These are phyloP conservation scores for Alternaria postmessia DNA, from an alignment of 2,329 filamentous ascomycete species.

Conservation along the genomic window DNA sequence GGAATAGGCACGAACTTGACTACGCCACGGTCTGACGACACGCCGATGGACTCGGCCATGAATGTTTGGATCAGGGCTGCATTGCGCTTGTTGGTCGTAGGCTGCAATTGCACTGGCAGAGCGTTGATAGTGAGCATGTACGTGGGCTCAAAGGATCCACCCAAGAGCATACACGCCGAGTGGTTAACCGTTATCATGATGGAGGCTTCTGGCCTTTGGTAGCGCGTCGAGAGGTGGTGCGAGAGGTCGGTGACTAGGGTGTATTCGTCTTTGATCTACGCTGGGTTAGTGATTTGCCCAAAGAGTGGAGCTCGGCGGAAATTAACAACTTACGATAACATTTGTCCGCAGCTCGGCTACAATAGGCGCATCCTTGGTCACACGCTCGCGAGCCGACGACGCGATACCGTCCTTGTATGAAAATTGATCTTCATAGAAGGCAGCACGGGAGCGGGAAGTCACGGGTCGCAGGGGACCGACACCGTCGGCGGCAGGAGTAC, in stretches of 20 bases:
- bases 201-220: slow-evolving; percentile 75
- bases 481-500: slow-evolving; percentile 32
- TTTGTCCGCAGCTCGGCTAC: slow-evolving; percentile 60
- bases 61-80: slow-evolving; percentile 78
- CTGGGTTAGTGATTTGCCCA: slow-evolving; percentile 29
- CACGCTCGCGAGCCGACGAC: slow-evolving; percentile 52
- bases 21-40: slow-evolving; percentile 71
- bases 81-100: slow-evolving; percentile 82
- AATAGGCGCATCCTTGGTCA: slow-evolving; percentile 57
- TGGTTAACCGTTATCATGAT: slow-evolving; percentile 81
- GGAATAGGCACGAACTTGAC: slow-evolving; percentile 74
- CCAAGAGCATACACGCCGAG: slow-evolving; percentile 76
- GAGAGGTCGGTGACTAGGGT: slow-evolving; percentile 78
- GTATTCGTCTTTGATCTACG: slow-evolving; percentile 76
- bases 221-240: slow-evolving; percentile 75
- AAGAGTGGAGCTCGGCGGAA: slow-evolving; percentile 17
- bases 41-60: slow-evolving; percentile 74
- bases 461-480: slow-evolving; percentile 24
- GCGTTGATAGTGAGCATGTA: slow-evolving; percentile 80
- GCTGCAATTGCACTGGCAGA: slow-evolving; percentile 72
- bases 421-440: slow-evolving; percentile 51
- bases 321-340: slow-evolving; percentile 56
- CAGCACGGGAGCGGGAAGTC: slow-evolving; percentile 39
- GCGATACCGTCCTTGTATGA: slow-evolving; percentile 46
- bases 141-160: slow-evolving; percentile 77